A percentile compares a stretch with the other conserved stretches of the same genome.
Evolutionary conservation across 2,329 filamentous ascomycete species (phyloP).

Genomic region (Trichoderma afroharzianum): DNA sequence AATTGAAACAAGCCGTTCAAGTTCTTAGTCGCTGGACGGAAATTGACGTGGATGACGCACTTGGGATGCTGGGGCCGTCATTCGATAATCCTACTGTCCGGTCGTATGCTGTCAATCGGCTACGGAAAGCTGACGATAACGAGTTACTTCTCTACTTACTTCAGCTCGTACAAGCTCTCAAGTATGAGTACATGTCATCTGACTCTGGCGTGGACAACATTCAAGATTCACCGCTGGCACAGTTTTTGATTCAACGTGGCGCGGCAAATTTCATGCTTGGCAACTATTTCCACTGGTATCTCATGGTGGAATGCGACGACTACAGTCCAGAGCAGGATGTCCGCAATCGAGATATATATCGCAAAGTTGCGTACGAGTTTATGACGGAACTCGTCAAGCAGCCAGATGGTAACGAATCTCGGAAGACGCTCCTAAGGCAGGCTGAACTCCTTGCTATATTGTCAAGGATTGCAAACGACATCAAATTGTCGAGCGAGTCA

Average conservation of each 20-base stretch:
- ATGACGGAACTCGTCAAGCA: conserved; percentile 79
- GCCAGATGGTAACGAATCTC: conserved; percentile 65
- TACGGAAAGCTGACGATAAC: conserved; percentile 88
- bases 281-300: conserved; percentile 96
- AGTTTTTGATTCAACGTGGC: conserved; percentile 84
- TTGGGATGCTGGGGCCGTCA: conserved; percentile 87
- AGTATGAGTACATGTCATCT: conserved; percentile 77
- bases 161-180: conserved; percentile 92
- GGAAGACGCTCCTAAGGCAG: conserved; percentile 77
- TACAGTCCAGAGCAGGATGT: conserved; percentile 69
- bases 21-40: conserved; percentile 91
- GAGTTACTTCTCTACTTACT: conserved; percentile 88
- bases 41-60: conserved; percentile 93
- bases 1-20: conserved; percentile 85
- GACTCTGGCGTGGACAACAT: conserved; percentile 54
- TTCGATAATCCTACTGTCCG: conserved; percentile 87
- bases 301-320: conserved; percentile 97
- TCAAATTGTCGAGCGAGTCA: conserved; percentile 75
- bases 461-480: conserved; percentile 83
- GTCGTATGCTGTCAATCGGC: conserved; percentile 86
- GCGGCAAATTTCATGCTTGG: conserved; percentile 85
- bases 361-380: conserved; percentile 92
- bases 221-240: conserved; percentile 79
- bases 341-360: conserved; percentile 79
- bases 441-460: conserved; percentile 85